Evolutionary conservation across 257 asterid species (phyloP), one percentile per base, ranked within the genome.

Genomic region (Nicotiana sylvestris): DNA sequence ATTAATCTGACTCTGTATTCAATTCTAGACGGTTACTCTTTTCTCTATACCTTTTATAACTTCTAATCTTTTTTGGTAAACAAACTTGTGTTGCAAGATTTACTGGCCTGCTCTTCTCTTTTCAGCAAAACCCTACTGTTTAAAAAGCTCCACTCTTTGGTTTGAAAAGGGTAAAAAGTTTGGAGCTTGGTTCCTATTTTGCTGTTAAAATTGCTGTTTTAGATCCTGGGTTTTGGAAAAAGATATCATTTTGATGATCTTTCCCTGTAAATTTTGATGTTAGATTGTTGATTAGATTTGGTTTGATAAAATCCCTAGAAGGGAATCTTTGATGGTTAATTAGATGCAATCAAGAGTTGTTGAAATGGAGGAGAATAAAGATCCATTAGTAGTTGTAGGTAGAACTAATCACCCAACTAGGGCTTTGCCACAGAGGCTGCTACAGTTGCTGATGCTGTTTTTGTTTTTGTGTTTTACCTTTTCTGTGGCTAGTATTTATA

Each of bases 291-390:
- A 72, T 25, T n/a, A 61, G 32, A 21, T 61, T 61, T 6, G 67
- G 27, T 62, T 62, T n/a, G 30, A 21, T 10, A 60, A 60, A 64
- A 62, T 35, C 37, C 51, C 78, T 78, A 21, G 74, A 85, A 60
- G 49, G 30, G 55, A 55, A 68, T 43, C 13, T 62, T 29, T 66
- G 68, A 37, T 67, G 80, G 35, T 60, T 74, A n/a, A 18, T 37
- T n/a, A 7, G 81, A 80, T 70, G 84, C 78, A 82, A 74, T 85
- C 81, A 37, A 82, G 80, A 66, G 15, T 51, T 58, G 64, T 77
- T 61, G 67, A 46, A 57, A 87, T 89, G 91, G 92, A 88, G 72
- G 89, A 83, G 37, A 89, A 61, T 51, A 87, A 89, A 83, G 92
- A 89, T 81, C 83, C 66, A 18, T 49, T 70, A 81, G 33, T 39